Evolutionary conservation across 2,329 filamentous ascomycete genomes (phyloP), one percentile per base, ranked within the genome.

Genomic region (Sordariomycetes sp.): DNA sequence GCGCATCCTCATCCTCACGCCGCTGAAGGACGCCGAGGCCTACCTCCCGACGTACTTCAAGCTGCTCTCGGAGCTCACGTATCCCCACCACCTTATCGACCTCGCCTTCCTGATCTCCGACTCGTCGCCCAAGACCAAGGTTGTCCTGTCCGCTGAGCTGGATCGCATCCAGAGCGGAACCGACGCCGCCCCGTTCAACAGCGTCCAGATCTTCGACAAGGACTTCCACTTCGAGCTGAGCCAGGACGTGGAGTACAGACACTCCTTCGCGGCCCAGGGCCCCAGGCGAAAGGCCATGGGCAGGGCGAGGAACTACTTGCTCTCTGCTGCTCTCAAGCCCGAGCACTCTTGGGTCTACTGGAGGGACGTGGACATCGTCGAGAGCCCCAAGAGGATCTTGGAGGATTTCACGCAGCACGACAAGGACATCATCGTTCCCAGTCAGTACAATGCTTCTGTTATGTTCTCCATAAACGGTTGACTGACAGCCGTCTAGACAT

Each of bases 301-400:
- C 53, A 85, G 81, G 64, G 94, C 94, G 32, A 84, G 94, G 65
- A 99, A 99, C 71, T 99, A 96, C 71, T 79, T 99, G 22, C 82
- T 99, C 1, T 83, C 85, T 35, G 79, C 90, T 0, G 87, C 94
- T 3, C 70, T 99, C 66, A 96, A 95, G 76, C 85, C 91, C 0
- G 91, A 97, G 61, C 94, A 99, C 70, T 93, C 91, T 10, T 99
- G 94, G 94, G 92, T 97, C 10, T 97, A 97, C 72, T 99, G 94
- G 94, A 85, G 94, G 60, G 94, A 99, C 70, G 92, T 96, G 55
- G 94, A 99, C 71, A 97, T 99, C 65, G 85, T 89, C 53, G 92
- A 99, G 68, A 96, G 88, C 70, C 90, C 93, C 1, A 80, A 82
- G 62, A 86, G 82, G 68, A 95, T 99, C 61, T 78, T 99, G 37